Base-by-base conservation (phyloP, 805 yeast species). In the Teunomyces lycoperdinae region DNA sequence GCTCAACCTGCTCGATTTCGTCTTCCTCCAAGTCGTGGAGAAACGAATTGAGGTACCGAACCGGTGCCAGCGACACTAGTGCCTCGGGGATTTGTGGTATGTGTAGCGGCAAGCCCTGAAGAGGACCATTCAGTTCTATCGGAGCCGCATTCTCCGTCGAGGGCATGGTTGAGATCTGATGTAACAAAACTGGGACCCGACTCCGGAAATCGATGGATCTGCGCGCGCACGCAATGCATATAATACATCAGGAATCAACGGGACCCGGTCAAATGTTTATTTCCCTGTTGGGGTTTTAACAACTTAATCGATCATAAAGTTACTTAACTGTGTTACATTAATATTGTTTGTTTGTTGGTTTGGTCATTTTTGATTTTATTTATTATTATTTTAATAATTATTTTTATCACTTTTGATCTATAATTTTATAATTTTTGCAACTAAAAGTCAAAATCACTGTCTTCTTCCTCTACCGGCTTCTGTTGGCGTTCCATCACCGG, bases 1-100 rank as follows among this genome's bases (percentile, higher is more conserved):
- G 86, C 53, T 85, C 90, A 10, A 85, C 81, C 8, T 77, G 77
- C 54, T 83, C 86, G 2, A 67, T 63, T 50, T 68, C 77, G 47
- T 78, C 77, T 44, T 74, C 80, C 38, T 77, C 74, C 24, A 43
- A 27, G 20, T 49, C 49, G 38, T 43, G 40, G 32, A 45, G 47
- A 33, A 49, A 39, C 30, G 48, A 30, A 24, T 40, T 36, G 40
- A 48, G 30, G 39, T 44, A 42, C 3, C 46, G 32, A 8, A 47
- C 42, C 8, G 50, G 50, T 31, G 34, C 33, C 32, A 44, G 45
- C 10, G 41, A 17, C 41, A 26, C 16, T 29, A 38, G 26, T 10
- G 16, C 41, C 28, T 26, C 41, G 20, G 27, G 41, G 9, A 38
- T n/a, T 10, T 38, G 41, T 26, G 41, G 41, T 3, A 14, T 17